A percentile compares a stretch with the other conserved stretches of the same genome.
Conservation (phyloP, 1,284 basidiomycete species). For the Agroathelia rolfsii region DNA sequence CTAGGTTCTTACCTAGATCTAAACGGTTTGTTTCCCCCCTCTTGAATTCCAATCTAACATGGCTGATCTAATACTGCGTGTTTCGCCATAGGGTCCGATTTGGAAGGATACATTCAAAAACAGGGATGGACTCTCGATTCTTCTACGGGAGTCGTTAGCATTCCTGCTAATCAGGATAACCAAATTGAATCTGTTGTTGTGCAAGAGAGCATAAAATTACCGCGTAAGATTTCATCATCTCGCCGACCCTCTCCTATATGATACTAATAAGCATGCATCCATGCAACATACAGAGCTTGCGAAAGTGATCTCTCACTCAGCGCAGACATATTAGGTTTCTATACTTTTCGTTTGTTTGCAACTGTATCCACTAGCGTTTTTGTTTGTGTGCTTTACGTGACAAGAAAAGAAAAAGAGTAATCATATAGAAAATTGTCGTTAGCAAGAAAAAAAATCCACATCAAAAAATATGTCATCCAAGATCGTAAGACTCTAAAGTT, state of each 20-base stretch:
- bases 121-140: slow-evolving; percentile 71
- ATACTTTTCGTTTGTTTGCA: not conserved
- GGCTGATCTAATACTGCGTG: slow-evolving; percentile 6
- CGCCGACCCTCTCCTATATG: slow-evolving; percentile 5
- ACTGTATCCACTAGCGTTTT: not conserved
- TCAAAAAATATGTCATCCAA: slow-evolving; percentile 2
- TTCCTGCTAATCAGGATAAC: slow-evolving; percentile 90
- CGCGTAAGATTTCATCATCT: slow-evolving; percentile 51
- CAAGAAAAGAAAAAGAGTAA: slow-evolving; percentile 9
- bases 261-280: slow-evolving; percentile 10
- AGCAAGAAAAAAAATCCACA: not conserved
- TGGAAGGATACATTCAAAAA: slow-evolving; percentile 57
- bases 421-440: slow-evolving; percentile 4
- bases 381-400: not conserved
- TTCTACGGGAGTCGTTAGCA: slow-evolving; percentile 46
- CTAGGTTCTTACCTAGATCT: slow-evolving; percentile 69
- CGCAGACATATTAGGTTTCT: slow-evolving; percentile 26
- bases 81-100: slow-evolving; percentile 37
- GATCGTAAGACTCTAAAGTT: too few relatives aligned
- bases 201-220: slow-evolving; percentile 82
- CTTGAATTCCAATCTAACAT: slow-evolving; percentile 11
- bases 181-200: slow-evolving; percentile 91
- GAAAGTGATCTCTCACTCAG: slow-evolving; percentile 73
- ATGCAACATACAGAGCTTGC: slow-evolving; percentile 50
- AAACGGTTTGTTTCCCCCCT: slow-evolving; percentile 33